Evolutionary conservation across 2,329 filamentous ascomycete genomes (phyloP).

Genomic region (Alternaria sp.): DNA sequence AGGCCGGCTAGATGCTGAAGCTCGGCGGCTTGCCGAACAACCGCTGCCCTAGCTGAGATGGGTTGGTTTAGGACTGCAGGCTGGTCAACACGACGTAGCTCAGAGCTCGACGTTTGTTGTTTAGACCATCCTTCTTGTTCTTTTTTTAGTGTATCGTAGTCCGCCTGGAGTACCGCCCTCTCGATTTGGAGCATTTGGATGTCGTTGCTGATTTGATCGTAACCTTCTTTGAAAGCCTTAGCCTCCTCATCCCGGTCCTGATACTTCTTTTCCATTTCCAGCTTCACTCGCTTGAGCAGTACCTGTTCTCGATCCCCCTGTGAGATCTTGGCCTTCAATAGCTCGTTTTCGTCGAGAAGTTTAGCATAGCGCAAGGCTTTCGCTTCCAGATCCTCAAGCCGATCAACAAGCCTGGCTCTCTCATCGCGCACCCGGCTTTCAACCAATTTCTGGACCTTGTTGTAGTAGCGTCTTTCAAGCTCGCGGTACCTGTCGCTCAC

Average conservation of each 20-base stretch:
- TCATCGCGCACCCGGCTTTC: constrained; percentile 1
- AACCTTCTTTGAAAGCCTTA: background rate
- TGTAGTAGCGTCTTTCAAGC: background rate
- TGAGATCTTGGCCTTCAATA: background rate
- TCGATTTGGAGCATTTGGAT: background rate
- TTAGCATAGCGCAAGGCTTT: background rate
- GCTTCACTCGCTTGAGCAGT: background rate
- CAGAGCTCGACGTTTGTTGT: background rate
- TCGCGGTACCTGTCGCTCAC: background rate
- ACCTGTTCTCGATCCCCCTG: background rate
- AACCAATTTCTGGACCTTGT: background rate
- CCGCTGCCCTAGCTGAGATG: background rate
- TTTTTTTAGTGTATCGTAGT: background rate
- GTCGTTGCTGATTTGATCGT: constrained; percentile 3
- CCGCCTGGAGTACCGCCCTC: background rate
- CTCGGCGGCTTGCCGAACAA: background rate
- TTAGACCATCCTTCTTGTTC: background rate
- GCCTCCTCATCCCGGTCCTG: background rate
- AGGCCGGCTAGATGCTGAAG: constrained; percentile 1
- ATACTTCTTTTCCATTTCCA: background rate
- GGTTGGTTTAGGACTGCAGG: background rate
- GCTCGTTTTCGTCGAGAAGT: background rate
- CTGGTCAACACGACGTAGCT: background rate
- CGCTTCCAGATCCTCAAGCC: background rate
- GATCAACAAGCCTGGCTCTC: background rate